A percentile compares a stretch with the other conserved stretches of the same genome.
Evolutionary conservation across 1,284 basidiomycete genomes (phyloP).

Genomic region (Ceratobasidium theobromae): DNA sequence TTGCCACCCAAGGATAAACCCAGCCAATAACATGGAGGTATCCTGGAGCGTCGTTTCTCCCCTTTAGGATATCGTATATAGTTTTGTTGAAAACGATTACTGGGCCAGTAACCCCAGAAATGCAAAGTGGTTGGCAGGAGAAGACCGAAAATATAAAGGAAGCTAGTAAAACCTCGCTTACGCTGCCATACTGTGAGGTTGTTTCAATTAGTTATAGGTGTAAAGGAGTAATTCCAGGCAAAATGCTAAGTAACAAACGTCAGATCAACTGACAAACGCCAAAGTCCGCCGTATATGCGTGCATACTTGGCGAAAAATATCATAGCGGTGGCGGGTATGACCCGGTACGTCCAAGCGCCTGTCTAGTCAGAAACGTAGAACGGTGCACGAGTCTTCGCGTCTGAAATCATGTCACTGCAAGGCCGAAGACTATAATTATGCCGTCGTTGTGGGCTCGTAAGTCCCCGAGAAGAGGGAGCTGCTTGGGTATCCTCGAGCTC

Average conservation of each 20-base stretch:
- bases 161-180: constrained; percentile 74
- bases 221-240: constrained; percentile 91
- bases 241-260: too few species aligned
- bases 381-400: constrained; percentile 72
- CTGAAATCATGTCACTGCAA: constrained; percentile 72
- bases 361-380: constrained; percentile 86
- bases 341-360: constrained; percentile 83
- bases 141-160: constrained; percentile 86
- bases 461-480: too few species aligned
- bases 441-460: too few species aligned
- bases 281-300: constrained; percentile 7
- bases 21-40: constrained; percentile 91
- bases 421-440: constrained; percentile 43
- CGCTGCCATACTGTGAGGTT: constrained; percentile 84
- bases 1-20: constrained; percentile 76
- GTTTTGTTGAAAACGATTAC: constrained; percentile 92
- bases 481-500: too few species aligned
- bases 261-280: constrained; percentile 15
- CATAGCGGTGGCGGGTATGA: constrained; percentile 69
- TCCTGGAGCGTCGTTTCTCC: constrained; percentile 58
- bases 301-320: constrained; percentile 79
- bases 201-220: constrained; percentile 93
- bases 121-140: constrained; percentile 88
- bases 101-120: constrained; percentile 93
- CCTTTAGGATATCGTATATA: constrained; percentile 75